Conservation (phyloP, 2,329 filamentous ascomycete genomes). For the Tricladium varicosporioides region DNA sequence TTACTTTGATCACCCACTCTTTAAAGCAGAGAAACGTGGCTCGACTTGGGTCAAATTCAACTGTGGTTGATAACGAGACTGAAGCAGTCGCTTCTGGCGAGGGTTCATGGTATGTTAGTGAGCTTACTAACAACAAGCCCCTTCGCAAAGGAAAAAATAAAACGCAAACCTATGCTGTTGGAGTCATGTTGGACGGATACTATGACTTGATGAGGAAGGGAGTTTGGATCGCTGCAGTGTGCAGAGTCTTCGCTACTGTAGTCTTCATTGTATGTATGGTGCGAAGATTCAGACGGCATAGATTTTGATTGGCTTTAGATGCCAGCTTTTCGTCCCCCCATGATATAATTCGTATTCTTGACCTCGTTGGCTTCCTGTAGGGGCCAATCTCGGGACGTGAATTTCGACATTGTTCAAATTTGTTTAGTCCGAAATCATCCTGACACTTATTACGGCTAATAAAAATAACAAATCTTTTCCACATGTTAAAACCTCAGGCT, state of each 20-base stretch:
- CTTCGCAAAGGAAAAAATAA: constrained; percentile 19
- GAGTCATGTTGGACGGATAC: constrained; percentile 33
- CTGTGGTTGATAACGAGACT: constrained; percentile 29
- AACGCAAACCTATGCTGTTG: constrained; percentile 27
- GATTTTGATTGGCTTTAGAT: neutral
- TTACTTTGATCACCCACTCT: constrained; percentile 57
- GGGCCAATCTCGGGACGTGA: no score
- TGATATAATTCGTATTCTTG: no score
- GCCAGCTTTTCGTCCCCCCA: no score
- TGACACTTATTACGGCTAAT: no score
- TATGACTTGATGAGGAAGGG: constrained; percentile 31
- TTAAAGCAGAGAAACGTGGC: constrained; percentile 50
- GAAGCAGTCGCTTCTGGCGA: constrained; percentile 25
- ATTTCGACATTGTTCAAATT: no score
- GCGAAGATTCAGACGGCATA: constrained; percentile 1
- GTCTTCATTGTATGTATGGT: constrained; percentile 1
- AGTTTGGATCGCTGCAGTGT: constrained; percentile 27
- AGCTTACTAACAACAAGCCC: constrained; percentile 12
- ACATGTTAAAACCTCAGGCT: no score
- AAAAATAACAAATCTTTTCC: no score
- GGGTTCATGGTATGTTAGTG: constrained; percentile 24
- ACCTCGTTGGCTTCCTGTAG: no score
- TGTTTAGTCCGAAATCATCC: no score
- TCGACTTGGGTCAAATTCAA: constrained; percentile 30
- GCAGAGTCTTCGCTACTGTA: constrained; percentile 17